Evolutionary conservation across 148 eudicot genomes (phyloP).

Genomic region (Talinum fruticosum): DNA sequence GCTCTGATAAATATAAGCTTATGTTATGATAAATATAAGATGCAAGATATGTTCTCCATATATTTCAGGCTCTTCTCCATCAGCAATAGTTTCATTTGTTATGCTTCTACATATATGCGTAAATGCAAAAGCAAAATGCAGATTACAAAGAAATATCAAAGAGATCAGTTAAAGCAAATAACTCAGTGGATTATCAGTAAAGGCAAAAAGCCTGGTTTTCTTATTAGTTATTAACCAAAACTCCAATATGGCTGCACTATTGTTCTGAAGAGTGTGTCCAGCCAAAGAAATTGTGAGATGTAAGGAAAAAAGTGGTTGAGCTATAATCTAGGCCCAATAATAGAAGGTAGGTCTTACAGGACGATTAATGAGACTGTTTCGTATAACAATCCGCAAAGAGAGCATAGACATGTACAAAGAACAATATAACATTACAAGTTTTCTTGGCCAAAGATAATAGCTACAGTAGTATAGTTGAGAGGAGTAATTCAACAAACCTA

Average conservation of each 20-base stretch:
- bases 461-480: no score
- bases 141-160: not conserved
- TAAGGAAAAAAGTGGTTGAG: not conserved
- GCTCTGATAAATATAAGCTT: not conserved
- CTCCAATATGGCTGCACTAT: not conserved
- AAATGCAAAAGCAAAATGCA: not conserved
- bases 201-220: not conserved
- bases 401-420: not conserved
- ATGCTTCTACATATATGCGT: not conserved
- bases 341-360: not conserved
- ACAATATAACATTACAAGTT: no score
- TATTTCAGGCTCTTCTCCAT: not conserved
- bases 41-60: not conserved
- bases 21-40: not conserved
- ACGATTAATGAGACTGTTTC: not conserved
- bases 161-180: not conserved
- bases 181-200: not conserved
- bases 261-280: not conserved
- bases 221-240: not conserved
- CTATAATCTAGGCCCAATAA: not conserved
- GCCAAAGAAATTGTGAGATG: not conserved
- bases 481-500: conserved; percentile 43
- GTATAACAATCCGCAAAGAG: not conserved
- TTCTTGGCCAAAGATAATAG: no score
- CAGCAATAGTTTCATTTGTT: not conserved